Evolutionary conservation across 1,284 basidiomycete species (phyloP), one percentile per base, ranked within the genome.

Genomic region (Ustilago xerochloae): DNA sequence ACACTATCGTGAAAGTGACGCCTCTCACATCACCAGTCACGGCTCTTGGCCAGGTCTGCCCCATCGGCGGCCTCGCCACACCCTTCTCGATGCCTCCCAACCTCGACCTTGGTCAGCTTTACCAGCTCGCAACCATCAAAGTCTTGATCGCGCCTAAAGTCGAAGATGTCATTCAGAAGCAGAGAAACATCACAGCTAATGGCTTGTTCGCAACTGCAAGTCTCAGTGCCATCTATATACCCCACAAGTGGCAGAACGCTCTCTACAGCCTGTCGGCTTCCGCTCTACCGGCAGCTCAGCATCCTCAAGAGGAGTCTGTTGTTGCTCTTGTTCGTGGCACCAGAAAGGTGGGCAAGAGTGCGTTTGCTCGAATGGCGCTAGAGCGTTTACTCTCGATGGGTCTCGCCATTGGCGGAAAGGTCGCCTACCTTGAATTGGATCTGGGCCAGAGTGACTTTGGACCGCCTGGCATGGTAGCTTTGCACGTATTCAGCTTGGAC

Each of bases 361-460:
- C 93, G 0, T 90, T 97, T 74, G 89, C 91, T 0, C 87, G 91
- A 48, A 89, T 90, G 5, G 80, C 93, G 2, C 82, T 92, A n/a
- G 96, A 97, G 80, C 85, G 86, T 6, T 85, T 97, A 20, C 84
- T 92, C 12, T 85, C 84, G 26, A 86, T 62, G 33, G 43, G 50
- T 8, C 13, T 9, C 5, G 91, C 90, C 83, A 87, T 87, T 12
- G 66, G 58, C 8, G 59, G 66, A 22, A 88, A 87, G 18, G 93
- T 97, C 3, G 94, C 93, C 0, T 97, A 90, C 84, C 88, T 99
- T 6, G 95, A 98, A 81, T 92, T 92, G 61, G 96, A 98, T 85
- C 79, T 94, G 3, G 96, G 96, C 10, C 96, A 99, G 85, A 92
- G 93, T 8, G 94, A 98, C 84, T 97, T 98, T 82, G 92, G 91